Conservation (phyloP, 768 basidiomycete species). For the Phanerochaete sordida region DNA sequence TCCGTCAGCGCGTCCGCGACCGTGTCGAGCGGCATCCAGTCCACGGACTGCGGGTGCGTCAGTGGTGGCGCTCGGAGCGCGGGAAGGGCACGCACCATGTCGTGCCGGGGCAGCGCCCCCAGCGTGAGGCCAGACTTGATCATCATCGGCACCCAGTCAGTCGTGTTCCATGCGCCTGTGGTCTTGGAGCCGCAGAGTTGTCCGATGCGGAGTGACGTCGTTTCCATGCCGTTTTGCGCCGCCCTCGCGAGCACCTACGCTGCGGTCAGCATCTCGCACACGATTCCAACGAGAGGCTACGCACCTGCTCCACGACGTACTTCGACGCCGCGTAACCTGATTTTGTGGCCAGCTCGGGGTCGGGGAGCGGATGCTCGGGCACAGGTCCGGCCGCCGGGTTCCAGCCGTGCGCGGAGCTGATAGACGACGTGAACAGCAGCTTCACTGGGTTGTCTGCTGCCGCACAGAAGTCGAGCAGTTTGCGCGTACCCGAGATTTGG, state of each 20-base stretch:
- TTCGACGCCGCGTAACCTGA: constrained; percentile 40
- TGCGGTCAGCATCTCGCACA: background rate
- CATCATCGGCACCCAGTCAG: constrained; percentile 29
- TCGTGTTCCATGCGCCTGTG: constrained; percentile 26
- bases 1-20: constrained; percentile 6
- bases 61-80: background rate
- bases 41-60: constrained; percentile 2
- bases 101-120: constrained; percentile 3
- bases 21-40: constrained; percentile 15
- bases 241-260: constrained; percentile 15
- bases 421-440: constrained; percentile 32
- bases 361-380: constrained; percentile 25
- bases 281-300: background rate
- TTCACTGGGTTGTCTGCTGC: constrained; percentile 20
- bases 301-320: constrained; percentile 37
- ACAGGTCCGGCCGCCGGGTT: constrained; percentile 10
- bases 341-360: constrained; percentile 27
- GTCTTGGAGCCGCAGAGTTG: constrained; percentile 21
- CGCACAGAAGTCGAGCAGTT: constrained; percentile 32
- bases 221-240: constrained; percentile 3
- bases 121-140: constrained; percentile 18
- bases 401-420: constrained; percentile 25
- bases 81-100: background rate
- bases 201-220: constrained; percentile 24
- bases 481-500: constrained; percentile 25